Evolutionary conservation across 1,139 yeast species (phyloP).

Genomic region (Suhomyces panamericanus): DNA sequence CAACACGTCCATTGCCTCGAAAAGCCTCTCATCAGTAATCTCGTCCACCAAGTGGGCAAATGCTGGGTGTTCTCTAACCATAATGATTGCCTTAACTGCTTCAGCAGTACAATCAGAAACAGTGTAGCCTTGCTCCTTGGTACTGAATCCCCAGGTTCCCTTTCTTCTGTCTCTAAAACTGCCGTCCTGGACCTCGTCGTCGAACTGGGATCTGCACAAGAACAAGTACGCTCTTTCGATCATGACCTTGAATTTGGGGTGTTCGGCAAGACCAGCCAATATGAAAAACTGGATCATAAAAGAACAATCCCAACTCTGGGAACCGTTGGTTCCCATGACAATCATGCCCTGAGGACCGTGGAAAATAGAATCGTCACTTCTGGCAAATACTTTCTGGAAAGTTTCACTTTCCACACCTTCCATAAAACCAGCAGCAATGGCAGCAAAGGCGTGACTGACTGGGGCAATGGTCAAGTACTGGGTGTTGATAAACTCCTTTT

Average conservation of each 20-base stretch:
- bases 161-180: constrained; percentile 78
- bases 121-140: constrained; percentile 93
- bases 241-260: constrained; percentile 63
- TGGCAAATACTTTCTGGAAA: constrained; percentile 54
- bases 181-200: constrained; percentile 73
- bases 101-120: constrained; percentile 98
- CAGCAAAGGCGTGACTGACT: constrained; percentile 81
- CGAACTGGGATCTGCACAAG: constrained; percentile 80
- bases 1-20: constrained; percentile 67
- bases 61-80: constrained; percentile 72
- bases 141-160: constrained; percentile 98
- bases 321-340: constrained; percentile 96
- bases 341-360: constrained; percentile 91
- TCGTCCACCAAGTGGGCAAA: constrained; percentile 48
- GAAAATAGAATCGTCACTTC: constrained; percentile 77
- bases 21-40: constrained; percentile 54
- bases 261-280: constrained; percentile 74
- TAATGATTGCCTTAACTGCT: constrained; percentile 86
- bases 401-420: constrained; percentile 70
- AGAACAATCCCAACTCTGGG: constrained; percentile 96
- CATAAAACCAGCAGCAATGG: constrained; percentile 65
- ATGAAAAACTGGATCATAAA: constrained; percentile 84
- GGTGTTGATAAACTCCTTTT: constrained; percentile 78
- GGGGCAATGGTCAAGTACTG: constrained; percentile 90
- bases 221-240: constrained; percentile 68